Evolutionary conservation across 2,329 filamentous ascomycete species (phyloP), one percentile per base, ranked within the genome.

Genomic region (Colletotrichum costaricense): DNA sequence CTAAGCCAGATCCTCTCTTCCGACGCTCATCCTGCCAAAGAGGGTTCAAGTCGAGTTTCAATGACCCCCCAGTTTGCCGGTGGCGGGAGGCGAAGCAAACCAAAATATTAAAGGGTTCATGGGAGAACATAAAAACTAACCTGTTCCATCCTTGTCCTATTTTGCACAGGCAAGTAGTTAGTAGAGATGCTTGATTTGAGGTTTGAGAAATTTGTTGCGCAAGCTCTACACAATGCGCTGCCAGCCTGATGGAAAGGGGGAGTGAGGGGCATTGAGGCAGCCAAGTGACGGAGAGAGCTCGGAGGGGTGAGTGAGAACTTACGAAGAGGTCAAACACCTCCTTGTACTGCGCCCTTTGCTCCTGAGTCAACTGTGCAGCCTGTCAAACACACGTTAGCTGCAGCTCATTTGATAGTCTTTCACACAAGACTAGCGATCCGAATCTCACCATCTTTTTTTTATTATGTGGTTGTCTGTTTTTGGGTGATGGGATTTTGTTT

Each of bases 261-360:
- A 49, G n/a, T 24, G 49, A 49, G 26, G 28, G 16, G 16, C 14
- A 54, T 33, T 67, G 69, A 26, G 56, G 63, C 28, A 42, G 38
- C 42, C 42, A 42, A 33, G 33, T 42, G 38, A 42, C 16, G 16
- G 42, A n/a, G 19, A n/a, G 19, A 49, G 33, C 33, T 33, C 42
- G 42, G 42, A 49, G 42, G 16, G 42, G 42, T 28, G 52, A 49
- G 58, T 22, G 42, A 24, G 55, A 46, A 87, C 97, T 93, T 93
- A 99, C 97, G 87, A 99, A 99, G 78, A 99, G 94, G 85, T 97
- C 99, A 89, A 99, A 99, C 67, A 97, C 97, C 89, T 99, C 97
- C 94, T 98, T 99, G 91, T 98, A 99, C 89, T 99, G 97, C 84
- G 97, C 98, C 85, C 98, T 97, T 91, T 99, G 97, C 89, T 99